These are phyloP conservation scores for Penicillium sp. DNA, from an alignment of 2,329 filamentous ascomycete genomes.

Conservation along the genomic window DNA sequence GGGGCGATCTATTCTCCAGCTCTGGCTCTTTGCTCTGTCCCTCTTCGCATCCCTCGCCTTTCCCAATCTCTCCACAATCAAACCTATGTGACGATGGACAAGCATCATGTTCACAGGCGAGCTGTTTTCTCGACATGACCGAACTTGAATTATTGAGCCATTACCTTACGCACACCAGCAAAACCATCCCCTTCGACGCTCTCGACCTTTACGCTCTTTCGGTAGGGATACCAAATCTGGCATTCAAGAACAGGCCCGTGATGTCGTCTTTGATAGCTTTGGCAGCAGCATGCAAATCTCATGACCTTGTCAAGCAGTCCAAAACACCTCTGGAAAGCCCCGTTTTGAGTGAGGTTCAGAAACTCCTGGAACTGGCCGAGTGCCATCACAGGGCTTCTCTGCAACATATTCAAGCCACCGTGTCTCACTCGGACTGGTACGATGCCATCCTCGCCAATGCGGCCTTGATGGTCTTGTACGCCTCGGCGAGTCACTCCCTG, in stretches of 20 bases:
- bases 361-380: background rate
- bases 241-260: background rate
- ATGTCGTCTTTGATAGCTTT: conserved; percentile 1
- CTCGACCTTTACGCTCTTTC: conserved; percentile 1
- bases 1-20: background rate
- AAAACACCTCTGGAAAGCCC: background rate
- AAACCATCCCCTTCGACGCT: background rate
- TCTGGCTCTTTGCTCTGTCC: background rate
- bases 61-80: background rate
- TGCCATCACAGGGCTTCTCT: background rate
- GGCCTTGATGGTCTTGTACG: background rate
- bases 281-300: background rate
- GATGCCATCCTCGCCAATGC: background rate
- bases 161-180: background rate
- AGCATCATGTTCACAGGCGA: background rate
- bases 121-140: background rate
- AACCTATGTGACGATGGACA: background rate
- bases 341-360: background rate
- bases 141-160: background rate
- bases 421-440: background rate
- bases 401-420: background rate
- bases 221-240: background rate
- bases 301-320: background rate
- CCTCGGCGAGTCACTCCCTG: background rate
- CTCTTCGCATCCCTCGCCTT: background rate